Percentiles rank a stretch among this genome's conserved stretches.
These are phyloP conservation scores for Phytophthora brassicae DNA, from an alignment of 352 stramenopile genomes.

Conservation along the genomic window DNA sequence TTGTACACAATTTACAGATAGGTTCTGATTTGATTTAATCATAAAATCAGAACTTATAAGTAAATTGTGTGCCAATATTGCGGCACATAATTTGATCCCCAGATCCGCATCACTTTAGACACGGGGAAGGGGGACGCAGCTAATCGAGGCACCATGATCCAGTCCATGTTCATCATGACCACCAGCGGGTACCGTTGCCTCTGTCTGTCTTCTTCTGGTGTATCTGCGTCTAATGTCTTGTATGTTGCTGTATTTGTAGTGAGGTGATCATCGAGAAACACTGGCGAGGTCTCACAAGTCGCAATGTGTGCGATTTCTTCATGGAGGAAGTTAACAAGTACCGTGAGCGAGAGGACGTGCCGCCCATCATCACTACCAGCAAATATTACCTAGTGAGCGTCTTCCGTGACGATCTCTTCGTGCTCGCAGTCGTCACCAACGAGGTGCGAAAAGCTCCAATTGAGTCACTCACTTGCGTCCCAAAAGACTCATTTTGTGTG, in stretches of 20 bases:
- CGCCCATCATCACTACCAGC: slow-evolving; percentile 85
- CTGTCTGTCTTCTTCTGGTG: background rate
- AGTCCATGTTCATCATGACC: slow-evolving; percentile 97
- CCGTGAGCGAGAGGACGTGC: slow-evolving; percentile 82
- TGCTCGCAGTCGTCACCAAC: slow-evolving; percentile 93
- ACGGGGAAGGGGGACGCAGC: background rate
- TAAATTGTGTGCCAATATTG: slow-evolving; percentile 13
- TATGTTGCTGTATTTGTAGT: slow-evolving; percentile 31
- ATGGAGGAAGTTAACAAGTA: slow-evolving; percentile 97
- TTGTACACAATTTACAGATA: too few species aligned
- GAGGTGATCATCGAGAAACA: slow-evolving; percentile 99
- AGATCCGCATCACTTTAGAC: slow-evolving; percentile 14
- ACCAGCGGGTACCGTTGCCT: slow-evolving; percentile 74
- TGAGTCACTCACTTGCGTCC: background rate
- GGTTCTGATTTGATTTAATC: too few species aligned
- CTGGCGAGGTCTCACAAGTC: slow-evolving; percentile 94
- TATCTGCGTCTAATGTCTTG: slow-evolving; percentile 5
- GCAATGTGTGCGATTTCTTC: slow-evolving; percentile 97
- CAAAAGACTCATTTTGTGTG: slow-evolving; percentile 1
- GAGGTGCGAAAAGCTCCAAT: slow-evolving; percentile 63
- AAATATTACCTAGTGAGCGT: slow-evolving; percentile 93
- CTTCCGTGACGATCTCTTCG: slow-evolving; percentile 94
- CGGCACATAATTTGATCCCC: slow-evolving; percentile 22
- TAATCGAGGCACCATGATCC: slow-evolving; percentile 85
- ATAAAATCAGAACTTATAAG: slow-evolving; percentile 1